Evolutionary conservation across 164 flowering plant genomes (phyloP), one percentile per base, ranked within the genome.

Genomic region (Liquidambar formosana): DNA sequence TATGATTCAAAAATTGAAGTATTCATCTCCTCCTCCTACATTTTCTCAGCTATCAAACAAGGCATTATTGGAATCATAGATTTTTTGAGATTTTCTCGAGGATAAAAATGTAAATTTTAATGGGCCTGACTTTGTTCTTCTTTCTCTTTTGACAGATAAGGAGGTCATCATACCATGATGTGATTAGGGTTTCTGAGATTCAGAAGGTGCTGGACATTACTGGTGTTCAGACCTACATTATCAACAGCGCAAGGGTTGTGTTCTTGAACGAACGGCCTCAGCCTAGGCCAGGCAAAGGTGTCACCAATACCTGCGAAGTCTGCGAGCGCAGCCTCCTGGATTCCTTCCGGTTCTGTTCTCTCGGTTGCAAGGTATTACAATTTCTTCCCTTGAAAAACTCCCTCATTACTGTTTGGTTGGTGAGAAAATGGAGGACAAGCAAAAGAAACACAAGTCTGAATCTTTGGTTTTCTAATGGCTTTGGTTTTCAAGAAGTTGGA

Each of bases 121-220:
- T 61, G 71, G 60, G 52, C 4, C 15, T 70, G n/a, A 6, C 60
- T 57, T 46, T 65, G 19, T 45, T 57, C 26, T 10, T 51, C 16
- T 3, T 11, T 28, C 38, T 19, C 4, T 54, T 28, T 26, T 28
- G 18, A 60, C 89, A 94, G 99, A 94, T 94, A 73, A 79, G 99
- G 80, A 87, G 97, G 74, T 94, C 99, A 4, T 92, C 97, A 0
- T 94, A 94, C 85, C 99, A 94, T 69, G 96, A 94, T 77, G 98
- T 94, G 81, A 87, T 94, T n/a, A 86, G 98, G 77, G 96, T 92
- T 2, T 71, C 78, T 46, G 98, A 94, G 78, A 90, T 92, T 71
- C 98, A 94, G 70, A 94, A 92, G 73, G 82, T 84, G 0, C 67
- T 94, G 75, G 97, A 94, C 85, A 92, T 94, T 5, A 75, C 82